Base-by-base conservation (phyloP, 768 basidiomycete genomes). In the Coprinellus micaceus region DNA sequence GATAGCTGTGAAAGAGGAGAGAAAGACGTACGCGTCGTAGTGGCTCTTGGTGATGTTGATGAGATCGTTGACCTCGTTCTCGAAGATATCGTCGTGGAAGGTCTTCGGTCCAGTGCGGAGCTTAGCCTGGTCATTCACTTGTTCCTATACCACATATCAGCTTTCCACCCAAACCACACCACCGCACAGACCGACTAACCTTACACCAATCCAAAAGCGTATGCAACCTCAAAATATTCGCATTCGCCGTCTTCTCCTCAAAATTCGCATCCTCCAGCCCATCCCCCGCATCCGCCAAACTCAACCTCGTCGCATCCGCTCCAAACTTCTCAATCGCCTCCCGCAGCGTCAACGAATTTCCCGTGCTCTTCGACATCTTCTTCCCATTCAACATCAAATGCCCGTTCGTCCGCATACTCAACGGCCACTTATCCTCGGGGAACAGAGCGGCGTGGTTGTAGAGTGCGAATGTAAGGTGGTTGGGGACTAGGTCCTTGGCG, bases 251-350 rank as follows among this genome's bases (percentile, higher is more conserved):
- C 76, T 94, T 91, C 79, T 98, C 96, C 67, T 99, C 97, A 65
- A 98, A 99, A 77, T 99, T 99, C 44, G 96, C 96, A 72, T 99
- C 97, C 71, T 97, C 95, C 63, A 98, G 82, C 50, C 94, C 93
- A 69, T 99, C 97, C 13, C 97, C 97, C 25, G 94, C 94, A 75
- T 98, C 96, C 24, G 97, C 97, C 71, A 99, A 79, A 19, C 86
- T 82, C 75, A 99, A 72, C 54, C 97, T 80, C 65, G 89, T 95
- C 29, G 95, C 92, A 69, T 98, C 97, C 33, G 97, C 94, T 57
- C 97, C 97, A 66, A 96, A 98, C 79, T 98, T 98, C 71, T 86
- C 80, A 57, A 96, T 84, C 1, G 89, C 83, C 66, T 99, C 90
- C 53, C 83, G 75, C 69, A 98, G 74, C 0, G 96, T 99, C 77